These are phyloP conservation scores for Phytophthora agathidicida DNA, from an alignment of 352 stramenopile species.

Conservation along the genomic window DNA sequence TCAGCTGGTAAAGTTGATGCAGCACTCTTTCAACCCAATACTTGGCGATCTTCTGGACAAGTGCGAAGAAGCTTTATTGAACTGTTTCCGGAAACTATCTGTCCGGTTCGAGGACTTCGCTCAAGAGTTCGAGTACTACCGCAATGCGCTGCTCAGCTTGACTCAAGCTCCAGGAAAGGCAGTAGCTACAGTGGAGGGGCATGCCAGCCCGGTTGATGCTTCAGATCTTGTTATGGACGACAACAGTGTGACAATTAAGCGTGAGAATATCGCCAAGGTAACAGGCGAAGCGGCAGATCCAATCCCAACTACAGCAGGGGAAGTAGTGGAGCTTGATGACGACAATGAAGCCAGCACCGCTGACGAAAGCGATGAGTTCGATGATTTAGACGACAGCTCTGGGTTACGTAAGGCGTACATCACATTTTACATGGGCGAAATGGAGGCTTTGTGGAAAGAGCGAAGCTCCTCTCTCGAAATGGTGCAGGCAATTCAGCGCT, in stretches of 20 bases:
- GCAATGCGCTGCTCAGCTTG: slow-evolving; percentile 58
- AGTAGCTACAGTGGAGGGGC: slow-evolving; percentile 15
- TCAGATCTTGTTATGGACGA: slow-evolving; percentile 24
- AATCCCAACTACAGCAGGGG: not conserved
- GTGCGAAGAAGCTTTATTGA: slow-evolving; percentile 74
- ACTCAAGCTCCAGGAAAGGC: slow-evolving; percentile 23
- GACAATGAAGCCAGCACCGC: slow-evolving; percentile 4
- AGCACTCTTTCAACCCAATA: slow-evolving; percentile 73
- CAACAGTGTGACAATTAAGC: slow-evolving; percentile 46
- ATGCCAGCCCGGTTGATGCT: slow-evolving; percentile 9
- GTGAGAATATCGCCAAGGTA: slow-evolving; percentile 47
- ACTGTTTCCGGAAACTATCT: slow-evolving; percentile 66
- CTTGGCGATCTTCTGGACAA: slow-evolving; percentile 63
- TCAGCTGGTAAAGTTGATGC: slow-evolving; percentile 69
- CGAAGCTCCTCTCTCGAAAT: slow-evolving; percentile 77
- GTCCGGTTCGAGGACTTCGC: slow-evolving; percentile 75
- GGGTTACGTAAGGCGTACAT: slow-evolving; percentile 71
- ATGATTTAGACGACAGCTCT: slow-evolving; percentile 52
- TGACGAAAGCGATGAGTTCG: slow-evolving; percentile 22
- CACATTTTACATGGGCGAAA: slow-evolving; percentile 82
- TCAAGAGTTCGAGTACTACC: slow-evolving; percentile 85
- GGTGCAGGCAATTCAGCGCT: slow-evolving; percentile 74
- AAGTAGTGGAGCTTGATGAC: slow-evolving; percentile 29
- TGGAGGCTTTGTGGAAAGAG: slow-evolving; percentile 85
- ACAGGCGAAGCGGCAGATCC: slow-evolving; percentile 10